phyloP scores from a whole-genome alignment of 306 rosid genomes.

The Sicyos baderoa region DNA sequence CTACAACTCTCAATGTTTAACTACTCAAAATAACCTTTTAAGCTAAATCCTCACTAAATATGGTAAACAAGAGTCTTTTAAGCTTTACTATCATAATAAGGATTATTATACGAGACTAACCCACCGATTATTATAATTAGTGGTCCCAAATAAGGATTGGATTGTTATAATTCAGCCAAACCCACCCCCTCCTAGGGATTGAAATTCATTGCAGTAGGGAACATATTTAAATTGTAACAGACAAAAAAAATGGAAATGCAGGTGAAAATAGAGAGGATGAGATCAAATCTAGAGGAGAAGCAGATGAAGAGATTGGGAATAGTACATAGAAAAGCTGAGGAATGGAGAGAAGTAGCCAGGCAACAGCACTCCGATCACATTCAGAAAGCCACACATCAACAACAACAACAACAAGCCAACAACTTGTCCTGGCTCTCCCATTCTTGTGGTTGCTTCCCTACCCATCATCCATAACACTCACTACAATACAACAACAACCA shows the following conservation, averaged over 20 bases:
- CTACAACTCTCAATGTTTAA: too few relatives aligned
- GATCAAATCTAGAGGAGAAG: slow-evolving; percentile 81
- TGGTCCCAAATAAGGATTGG: too few relatives aligned
- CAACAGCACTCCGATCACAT: slow-evolving; percentile 69
- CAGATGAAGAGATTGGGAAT: slow-evolving; percentile 79
- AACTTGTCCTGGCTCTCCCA: slow-evolving; percentile 40
- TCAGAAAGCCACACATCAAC: slow-evolving; percentile 44
- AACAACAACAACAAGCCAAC: slow-evolving; percentile 38
- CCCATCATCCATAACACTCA: slow-evolving; percentile 33
- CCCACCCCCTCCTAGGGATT: too few relatives aligned
- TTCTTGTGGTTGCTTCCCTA: slow-evolving; percentile 82
- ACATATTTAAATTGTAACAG: too few relatives aligned
- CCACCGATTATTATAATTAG: too few relatives aligned
- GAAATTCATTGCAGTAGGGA: too few relatives aligned
- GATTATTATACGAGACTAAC: too few relatives aligned
- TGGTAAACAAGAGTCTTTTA: too few relatives aligned
- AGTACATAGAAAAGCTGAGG: slow-evolving; percentile 87
- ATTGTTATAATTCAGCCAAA: too few relatives aligned
- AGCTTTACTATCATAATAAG: too few relatives aligned
- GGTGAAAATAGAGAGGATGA: slow-evolving; percentile 95
- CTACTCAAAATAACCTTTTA: too few relatives aligned
- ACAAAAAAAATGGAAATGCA: slow-evolving; percentile 14
- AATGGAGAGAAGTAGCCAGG: slow-evolving; percentile 62
- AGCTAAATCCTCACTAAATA: too few relatives aligned
- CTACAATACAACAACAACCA: background rate